phyloP scores from a whole-genome alignment of 2,329 filamentous ascomycete species.

The Neofusicoccum kwambonambiense region DNA sequence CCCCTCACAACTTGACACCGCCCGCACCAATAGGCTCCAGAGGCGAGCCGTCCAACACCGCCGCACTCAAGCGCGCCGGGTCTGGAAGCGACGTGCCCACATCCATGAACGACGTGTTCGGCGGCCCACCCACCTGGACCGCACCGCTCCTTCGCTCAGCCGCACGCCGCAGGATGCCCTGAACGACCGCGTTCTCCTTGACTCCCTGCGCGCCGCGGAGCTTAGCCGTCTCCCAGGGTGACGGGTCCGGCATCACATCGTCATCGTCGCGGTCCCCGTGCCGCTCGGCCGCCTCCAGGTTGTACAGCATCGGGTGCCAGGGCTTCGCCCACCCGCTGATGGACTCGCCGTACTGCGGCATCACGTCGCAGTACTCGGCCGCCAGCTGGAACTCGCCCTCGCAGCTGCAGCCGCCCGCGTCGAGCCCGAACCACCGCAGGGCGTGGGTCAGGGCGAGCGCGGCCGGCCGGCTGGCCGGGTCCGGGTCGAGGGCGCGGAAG shows the following conservation, averaged over 20 bases:
- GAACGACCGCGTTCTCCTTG: background rate
- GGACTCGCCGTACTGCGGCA: too few relatives aligned
- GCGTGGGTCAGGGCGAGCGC: background rate
- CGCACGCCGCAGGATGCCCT: background rate
- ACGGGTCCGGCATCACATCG: background rate
- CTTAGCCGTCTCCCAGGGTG: background rate
- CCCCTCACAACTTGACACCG: too few relatives aligned
- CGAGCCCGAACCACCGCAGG: background rate
- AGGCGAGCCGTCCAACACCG: background rate
- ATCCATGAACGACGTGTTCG: background rate
- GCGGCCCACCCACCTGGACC: background rate
- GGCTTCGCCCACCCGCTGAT: too few relatives aligned
- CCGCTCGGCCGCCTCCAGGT: background rate
- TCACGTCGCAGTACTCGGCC: background rate
- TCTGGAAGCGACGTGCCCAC: background rate
- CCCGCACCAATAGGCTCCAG: too few relatives aligned
- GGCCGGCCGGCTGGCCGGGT: background rate
- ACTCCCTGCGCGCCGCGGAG: background rate
- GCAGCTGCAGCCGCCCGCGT: background rate
- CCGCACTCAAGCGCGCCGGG: background rate
- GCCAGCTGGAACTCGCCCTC: background rate
- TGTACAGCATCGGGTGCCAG: background rate
- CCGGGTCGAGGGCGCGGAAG: background rate
- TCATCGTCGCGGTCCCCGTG: background rate
- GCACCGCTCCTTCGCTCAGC: background rate